Conservation (phyloP, 176 grass and related monocot genomes). For the Poa annua region DNA sequence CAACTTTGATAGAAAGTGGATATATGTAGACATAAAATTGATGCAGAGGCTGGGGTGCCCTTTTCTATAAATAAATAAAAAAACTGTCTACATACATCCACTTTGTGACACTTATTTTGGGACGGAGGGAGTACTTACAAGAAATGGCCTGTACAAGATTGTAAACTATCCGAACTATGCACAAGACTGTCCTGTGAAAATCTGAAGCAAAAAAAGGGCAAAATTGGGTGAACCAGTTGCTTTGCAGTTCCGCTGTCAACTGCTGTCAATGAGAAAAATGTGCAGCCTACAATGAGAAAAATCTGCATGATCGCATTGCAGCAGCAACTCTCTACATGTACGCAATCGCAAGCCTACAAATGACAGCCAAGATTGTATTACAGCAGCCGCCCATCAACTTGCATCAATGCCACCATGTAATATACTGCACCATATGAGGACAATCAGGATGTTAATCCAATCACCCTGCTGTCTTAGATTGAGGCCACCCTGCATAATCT, state of each 20-base stretch:
- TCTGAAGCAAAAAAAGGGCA: neutral
- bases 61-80: too few species aligned
- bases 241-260: conserved; percentile 3
- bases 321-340: neutral
- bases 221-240: conserved; percentile 10
- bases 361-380: conserved; percentile 3
- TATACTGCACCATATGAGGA: too few species aligned
- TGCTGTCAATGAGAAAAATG: neutral
- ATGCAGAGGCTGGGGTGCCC: too few species aligned
- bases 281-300: neutral
- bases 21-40: too few species aligned
- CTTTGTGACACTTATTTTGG: too few species aligned
- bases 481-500: neutral
- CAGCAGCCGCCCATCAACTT: neutral
- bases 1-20: too few species aligned
- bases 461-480: neutral
- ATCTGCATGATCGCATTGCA: neutral
- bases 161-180: conserved; percentile 23
- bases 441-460: neutral
- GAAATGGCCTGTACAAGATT: conserved; percentile 18
- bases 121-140: too few species aligned
- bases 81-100: too few species aligned
- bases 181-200: conserved; percentile 3
- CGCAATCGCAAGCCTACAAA: neutral
- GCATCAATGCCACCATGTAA: neutral